Percentiles rank a stretch among this genome's conserved stretches.
Evolutionary conservation across 1,284 basidiomycete species (phyloP).

Genomic region (Sparassis latifolia): DNA sequence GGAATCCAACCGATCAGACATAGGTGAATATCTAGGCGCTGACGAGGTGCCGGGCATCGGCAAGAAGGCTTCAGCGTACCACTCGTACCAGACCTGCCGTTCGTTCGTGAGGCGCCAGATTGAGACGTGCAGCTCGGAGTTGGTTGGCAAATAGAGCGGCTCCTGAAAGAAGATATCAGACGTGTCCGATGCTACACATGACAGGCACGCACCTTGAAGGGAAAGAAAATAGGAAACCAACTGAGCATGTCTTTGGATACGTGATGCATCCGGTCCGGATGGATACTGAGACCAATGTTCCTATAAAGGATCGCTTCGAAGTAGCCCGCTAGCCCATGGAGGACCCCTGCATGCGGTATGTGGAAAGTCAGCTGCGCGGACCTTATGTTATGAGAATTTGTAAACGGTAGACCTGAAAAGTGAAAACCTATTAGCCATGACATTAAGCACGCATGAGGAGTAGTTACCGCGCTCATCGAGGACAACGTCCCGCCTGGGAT

Average conservation of each 20-base stretch:
- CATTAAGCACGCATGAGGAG: background rate
- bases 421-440: background rate
- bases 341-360: constrained; percentile 90
- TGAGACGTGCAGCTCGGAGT: constrained; percentile 88
- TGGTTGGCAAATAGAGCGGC: constrained; percentile 88
- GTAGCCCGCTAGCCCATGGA: constrained; percentile 97
- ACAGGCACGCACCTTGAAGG: constrained; percentile 57
- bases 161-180: constrained; percentile 44
- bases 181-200: background rate
- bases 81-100: constrained; percentile 96
- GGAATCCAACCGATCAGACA: background rate
- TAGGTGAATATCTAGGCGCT: background rate
- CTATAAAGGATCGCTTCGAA: constrained; percentile 94
- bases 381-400: constrained; percentile 85
- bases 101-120: constrained; percentile 92
- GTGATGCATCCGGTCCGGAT: constrained; percentile 79
- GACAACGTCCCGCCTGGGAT: constrained; percentile 77
- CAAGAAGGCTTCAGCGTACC: constrained; percentile 91
- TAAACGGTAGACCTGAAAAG: constrained; percentile 65
- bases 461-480: constrained; percentile 61
- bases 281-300: constrained; percentile 87
- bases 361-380: constrained; percentile 81
- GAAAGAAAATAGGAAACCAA: constrained; percentile 99
- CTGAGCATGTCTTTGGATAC: constrained; percentile 94
- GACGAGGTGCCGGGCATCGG: constrained; percentile 35